A percentile compares a stretch with the other conserved stretches of the same genome.
phyloP scores from a whole-genome alignment of 2,329 filamentous ascomycete species.

The Arthrinium puccinioides region DNA sequence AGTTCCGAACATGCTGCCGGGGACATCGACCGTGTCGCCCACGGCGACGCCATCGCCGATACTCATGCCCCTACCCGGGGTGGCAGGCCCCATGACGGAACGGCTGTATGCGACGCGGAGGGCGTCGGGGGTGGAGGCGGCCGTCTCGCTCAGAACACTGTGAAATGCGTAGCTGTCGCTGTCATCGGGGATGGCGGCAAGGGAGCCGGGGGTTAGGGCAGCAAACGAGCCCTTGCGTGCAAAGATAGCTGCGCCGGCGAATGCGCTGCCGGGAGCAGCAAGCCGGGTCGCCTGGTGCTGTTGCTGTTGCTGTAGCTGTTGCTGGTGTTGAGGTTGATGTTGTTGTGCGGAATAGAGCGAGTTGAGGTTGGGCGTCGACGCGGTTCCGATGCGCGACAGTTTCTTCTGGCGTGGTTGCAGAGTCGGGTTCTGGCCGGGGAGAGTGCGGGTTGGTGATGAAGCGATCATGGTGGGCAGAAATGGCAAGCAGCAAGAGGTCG shows the following conservation, averaged over 20 bases:
- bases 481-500: too few relatives aligned
- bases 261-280: too few relatives aligned
- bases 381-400: constrained; percentile 34
- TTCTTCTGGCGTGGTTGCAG: constrained; percentile 15
- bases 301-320: too few relatives aligned
- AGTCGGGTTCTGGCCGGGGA: constrained; percentile 25
- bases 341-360: constrained; percentile 42
- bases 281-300: too few relatives aligned
- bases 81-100: constrained; percentile 41
- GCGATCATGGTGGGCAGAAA: constrained; percentile 1
- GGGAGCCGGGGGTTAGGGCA: constrained; percentile 56
- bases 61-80: constrained; percentile 39
- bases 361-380: constrained; percentile 54
- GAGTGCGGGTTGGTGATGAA: constrained; percentile 11
- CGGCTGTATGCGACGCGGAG: neutral
- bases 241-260: constrained; percentile 40
- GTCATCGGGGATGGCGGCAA: constrained; percentile 61
- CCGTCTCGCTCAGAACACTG: constrained; percentile 38
- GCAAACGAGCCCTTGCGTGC: constrained; percentile 64
- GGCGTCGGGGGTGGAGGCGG: neutral
- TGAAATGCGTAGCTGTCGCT: constrained; percentile 55
- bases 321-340: constrained; percentile 34
- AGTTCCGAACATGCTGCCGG: constrained; percentile 83
- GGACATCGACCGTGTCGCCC: constrained; percentile 84
- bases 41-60: constrained; percentile 53